phyloP scores from a whole-genome alignment of 306 rosid genomes.

The Acacia confusa region DNA sequence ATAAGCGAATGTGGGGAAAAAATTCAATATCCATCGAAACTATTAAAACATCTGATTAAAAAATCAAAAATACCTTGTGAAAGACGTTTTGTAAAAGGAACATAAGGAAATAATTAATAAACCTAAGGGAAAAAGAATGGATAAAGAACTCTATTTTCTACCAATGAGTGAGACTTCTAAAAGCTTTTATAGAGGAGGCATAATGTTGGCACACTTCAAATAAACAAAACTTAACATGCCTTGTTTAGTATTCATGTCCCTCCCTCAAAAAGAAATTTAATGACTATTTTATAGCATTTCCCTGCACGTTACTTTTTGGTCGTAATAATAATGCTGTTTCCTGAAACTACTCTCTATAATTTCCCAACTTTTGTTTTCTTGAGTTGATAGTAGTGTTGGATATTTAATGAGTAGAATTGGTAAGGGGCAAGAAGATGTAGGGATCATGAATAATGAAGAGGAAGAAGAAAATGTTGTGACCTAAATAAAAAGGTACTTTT shows the following conservation, averaged over 20 bases:
- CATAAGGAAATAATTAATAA: background rate
- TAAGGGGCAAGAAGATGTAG: background rate
- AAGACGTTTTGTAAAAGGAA: no score
- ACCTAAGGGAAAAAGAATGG: constrained; percentile 15
- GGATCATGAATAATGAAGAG: background rate
- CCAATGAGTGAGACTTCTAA: constrained; percentile 34
- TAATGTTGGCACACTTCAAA: constrained; percentile 32
- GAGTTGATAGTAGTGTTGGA: background rate
- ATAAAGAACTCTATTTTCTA: constrained; percentile 34
- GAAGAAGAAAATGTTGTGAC: background rate
- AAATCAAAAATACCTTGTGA: no score
- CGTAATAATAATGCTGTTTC: background rate
- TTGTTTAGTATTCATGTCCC: constrained; percentile 10
- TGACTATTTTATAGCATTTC: background rate
- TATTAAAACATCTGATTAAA: background rate
- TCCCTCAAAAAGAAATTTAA: constrained; percentile 26
- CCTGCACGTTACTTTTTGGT: background rate
- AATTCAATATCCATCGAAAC: no score
- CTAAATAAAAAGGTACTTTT: background rate
- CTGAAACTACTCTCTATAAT: background rate
- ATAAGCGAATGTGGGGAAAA: no score
- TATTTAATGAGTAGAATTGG: background rate
- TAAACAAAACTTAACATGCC: constrained; percentile 39
- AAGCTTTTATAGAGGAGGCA: constrained; percentile 26
- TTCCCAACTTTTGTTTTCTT: background rate